Evolutionary conservation across 768 basidiomycete genomes (phyloP).

Genomic region (Lepiota brunneoincarnata): DNA sequence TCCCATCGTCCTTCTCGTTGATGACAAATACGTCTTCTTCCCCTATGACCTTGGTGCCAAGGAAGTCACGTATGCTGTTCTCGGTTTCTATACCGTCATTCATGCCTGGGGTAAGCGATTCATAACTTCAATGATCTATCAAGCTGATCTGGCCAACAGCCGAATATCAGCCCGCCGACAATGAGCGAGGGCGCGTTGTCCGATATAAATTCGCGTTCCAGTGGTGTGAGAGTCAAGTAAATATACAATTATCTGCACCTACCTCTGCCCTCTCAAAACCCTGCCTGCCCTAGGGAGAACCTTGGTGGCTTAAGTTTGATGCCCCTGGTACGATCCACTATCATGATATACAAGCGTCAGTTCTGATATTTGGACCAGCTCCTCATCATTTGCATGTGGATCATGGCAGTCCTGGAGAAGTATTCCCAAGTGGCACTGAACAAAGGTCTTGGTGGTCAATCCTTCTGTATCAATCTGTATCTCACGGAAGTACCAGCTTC

Average conservation of each 20-base stretch:
- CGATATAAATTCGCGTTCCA: constrained; percentile 83
- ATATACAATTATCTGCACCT: neutral
- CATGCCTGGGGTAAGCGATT: constrained; percentile 62
- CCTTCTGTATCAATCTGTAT: neutral
- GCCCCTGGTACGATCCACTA: neutral
- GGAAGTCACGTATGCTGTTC: constrained; percentile 46
- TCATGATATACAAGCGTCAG: neutral
- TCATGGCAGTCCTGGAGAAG: no score
- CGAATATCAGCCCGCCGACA: constrained; percentile 55
- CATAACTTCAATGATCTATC: neutral
- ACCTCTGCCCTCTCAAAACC: neutral
- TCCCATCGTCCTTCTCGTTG: constrained; percentile 70
- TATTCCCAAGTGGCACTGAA: neutral
- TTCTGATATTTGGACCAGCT: neutral
- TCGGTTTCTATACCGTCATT: constrained; percentile 73
- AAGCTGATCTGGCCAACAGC: constrained; percentile 33
- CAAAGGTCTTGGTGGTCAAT: constrained; percentile 7
- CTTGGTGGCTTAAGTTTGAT: constrained; percentile 40
- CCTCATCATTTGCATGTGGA: neutral
- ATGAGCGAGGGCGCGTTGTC: constrained; percentile 51
- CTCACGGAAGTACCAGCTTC: neutral
- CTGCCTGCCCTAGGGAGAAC: constrained; percentile 33
- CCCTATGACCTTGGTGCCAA: constrained; percentile 60
- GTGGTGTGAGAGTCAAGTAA: constrained; percentile 74
- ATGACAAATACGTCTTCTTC: constrained; percentile 71